phyloP scores from a whole-genome alignment of 176 grass and related monocot species.

The Coix lacrymajobi region DNA sequence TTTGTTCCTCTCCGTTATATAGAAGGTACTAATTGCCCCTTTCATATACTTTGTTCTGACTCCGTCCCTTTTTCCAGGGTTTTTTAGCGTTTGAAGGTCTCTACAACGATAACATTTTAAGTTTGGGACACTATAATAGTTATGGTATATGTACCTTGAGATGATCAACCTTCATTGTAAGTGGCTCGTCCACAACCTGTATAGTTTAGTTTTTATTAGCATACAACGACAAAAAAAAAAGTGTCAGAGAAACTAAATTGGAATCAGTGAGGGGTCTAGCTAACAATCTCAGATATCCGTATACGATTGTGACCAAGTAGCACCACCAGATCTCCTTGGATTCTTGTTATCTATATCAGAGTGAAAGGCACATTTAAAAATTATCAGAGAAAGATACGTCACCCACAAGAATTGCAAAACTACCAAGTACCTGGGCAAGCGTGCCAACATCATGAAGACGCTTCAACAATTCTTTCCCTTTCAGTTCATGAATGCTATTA shows the following conservation, averaged over 20 bases:
- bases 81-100: not conserved
- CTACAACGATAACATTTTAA: not conserved
- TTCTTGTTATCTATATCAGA: slow-evolving; percentile 78
- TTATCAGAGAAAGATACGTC: not conserved
- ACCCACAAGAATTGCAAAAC: not conserved
- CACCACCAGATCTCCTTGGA: slow-evolving; percentile 85
- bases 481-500: slow-evolving; percentile 89
- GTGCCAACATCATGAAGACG: slow-evolving; percentile 96
- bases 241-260: slow-evolving; percentile 10
- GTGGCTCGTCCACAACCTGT: slow-evolving; percentile 78
- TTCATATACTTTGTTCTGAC: not conserved
- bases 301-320: slow-evolving; percentile 76
- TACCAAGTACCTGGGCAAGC: slow-evolving; percentile 59
- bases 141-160: slow-evolving; percentile 57
- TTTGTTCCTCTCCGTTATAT: not conserved
- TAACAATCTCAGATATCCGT: slow-evolving; percentile 75
- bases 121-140: not conserved
- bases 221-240: not conserved
- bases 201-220: slow-evolving; percentile 24
- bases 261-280: slow-evolving; percentile 7
- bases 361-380: slow-evolving; percentile 9
- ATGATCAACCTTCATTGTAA: slow-evolving; percentile 94
- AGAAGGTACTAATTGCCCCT: not conserved
- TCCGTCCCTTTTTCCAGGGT: not conserved
- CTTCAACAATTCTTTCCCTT: slow-evolving; percentile 83